Evolutionary conservation across 2,329 filamentous ascomycete species (phyloP), one percentile per base, ranked within the genome.

Genomic region (Pseudogymnoascus sp.): DNA sequence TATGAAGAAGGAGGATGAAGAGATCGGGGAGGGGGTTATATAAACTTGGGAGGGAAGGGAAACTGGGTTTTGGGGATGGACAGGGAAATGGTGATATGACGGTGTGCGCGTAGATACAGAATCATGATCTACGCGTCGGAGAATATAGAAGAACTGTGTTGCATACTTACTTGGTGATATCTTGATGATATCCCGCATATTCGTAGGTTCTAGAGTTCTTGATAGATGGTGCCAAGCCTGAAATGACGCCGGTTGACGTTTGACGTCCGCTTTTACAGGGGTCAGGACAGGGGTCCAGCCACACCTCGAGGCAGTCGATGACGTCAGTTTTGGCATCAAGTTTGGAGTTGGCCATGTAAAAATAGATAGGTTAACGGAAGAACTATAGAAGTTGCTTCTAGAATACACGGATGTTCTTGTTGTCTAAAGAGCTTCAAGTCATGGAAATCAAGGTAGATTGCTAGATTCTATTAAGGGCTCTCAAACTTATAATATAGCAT

Each of bases 1-100:
- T 52, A 59, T 36, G 55, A 59, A 59, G 55, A 59, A 59, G 35
- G 30, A 59, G 16, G 30, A 38, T 59, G 30, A 36, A 59, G 30
- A 33, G 45, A 11, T 30, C 25, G 25, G 8, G 1, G 25, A 52
- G 25, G 23, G 45, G 45, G 1, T 52, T 52, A 52, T 52, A 52
- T 52, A n/a, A 3, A 52, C 7, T 30, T 52, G 23, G 19, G 14
- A 16, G 8, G 12, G 23, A 28, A 11, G 5, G 45, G 45, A 52
- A 52, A 52, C 45, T 52, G 45, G 45, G 8, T 30, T 52, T 52
- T 19, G 45, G 4, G 14, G 45, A 30, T 52, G 22, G 9, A 25
- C 45, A 52, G 12, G 45, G 25, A 30, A 52, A 52, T 52, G 45
- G 14, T 19, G 25, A 52, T 25, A 45, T 52, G 45, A 52, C 45